These are phyloP conservation scores for Angomonas ambiguus DNA, from an alignment of 208 protist genomes.

Conservation along the genomic window DNA sequence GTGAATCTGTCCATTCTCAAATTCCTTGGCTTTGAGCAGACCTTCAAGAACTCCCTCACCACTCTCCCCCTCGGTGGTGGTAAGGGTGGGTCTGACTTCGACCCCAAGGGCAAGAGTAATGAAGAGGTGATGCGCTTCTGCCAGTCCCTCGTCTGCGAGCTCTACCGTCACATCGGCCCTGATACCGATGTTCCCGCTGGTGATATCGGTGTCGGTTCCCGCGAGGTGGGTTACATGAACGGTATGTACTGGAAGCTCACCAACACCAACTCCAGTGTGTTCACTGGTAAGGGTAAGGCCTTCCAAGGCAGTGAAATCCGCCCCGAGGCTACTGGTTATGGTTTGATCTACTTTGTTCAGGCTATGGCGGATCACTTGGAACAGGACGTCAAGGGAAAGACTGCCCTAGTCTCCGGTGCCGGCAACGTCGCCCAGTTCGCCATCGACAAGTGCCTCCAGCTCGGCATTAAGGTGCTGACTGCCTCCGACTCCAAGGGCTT, in stretches of 20 bases:
- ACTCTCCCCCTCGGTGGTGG: slow-evolving; percentile 90
- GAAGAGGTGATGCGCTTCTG: slow-evolving; percentile 93
- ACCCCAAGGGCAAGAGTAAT: slow-evolving; percentile 91
- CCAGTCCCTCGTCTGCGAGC: slow-evolving; percentile 88
- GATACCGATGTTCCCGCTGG: slow-evolving; percentile 93
- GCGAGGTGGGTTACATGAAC: slow-evolving; percentile 92
- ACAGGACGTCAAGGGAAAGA: slow-evolving; percentile 84
- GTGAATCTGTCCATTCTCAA: slow-evolving; percentile 92
- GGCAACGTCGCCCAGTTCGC: slow-evolving; percentile 92
- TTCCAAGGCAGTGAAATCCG: slow-evolving; percentile 91
- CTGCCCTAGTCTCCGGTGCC: slow-evolving; percentile 72
- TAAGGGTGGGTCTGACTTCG: slow-evolving; percentile 94
- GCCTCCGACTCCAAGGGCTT: slow-evolving; percentile 82
- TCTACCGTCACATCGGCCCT: slow-evolving; percentile 85
- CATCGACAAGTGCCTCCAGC: slow-evolving; percentile 75
- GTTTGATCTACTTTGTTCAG: slow-evolving; percentile 86
- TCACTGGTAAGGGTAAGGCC: slow-evolving; percentile 89
- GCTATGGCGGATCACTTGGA: slow-evolving; percentile 78
- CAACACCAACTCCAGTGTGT: slow-evolving; percentile 75
- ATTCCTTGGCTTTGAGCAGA: slow-evolving; percentile 96
- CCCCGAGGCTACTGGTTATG: slow-evolving; percentile 94
- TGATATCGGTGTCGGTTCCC: slow-evolving; percentile 92
- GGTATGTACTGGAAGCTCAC: slow-evolving; percentile 87
- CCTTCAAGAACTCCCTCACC: slow-evolving; percentile 94
- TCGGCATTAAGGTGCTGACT: slow-evolving; percentile 82